These are phyloP conservation scores for Naganishia friedmannii DNA, from an alignment of 768 basidiomycete genomes.

Conservation along the genomic window DNA sequence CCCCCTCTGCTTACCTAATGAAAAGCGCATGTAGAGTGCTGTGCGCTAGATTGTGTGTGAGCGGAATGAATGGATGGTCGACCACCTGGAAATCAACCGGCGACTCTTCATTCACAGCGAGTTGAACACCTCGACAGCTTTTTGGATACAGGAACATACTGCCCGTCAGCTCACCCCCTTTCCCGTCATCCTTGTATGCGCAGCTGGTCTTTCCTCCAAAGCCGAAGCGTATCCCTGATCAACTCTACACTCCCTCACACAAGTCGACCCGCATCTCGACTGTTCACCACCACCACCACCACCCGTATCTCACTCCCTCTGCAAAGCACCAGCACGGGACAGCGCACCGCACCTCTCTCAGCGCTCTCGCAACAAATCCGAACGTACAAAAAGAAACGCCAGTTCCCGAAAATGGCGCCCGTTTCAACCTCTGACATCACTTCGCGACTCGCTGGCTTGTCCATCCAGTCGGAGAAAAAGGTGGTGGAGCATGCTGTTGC, in stretches of 20 bases:
- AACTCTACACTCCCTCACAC: not conserved
- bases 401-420: conserved; percentile 39
- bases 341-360: not conserved
- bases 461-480: conserved; percentile 36
- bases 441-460: conserved; percentile 37
- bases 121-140: too few relatives aligned
- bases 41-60: not conserved
- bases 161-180: not conserved
- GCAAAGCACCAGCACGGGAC: not conserved
- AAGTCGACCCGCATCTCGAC: conserved; percentile 1
- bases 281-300: not conserved
- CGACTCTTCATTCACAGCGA: too few relatives aligned
- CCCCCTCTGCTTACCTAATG: too few relatives aligned
- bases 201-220: conserved; percentile 6
- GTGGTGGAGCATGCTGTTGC: conserved; percentile 63
- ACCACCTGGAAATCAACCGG: too few relatives aligned
- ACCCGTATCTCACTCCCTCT: not conserved
- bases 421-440: conserved; percentile 40
- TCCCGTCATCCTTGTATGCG: conserved; percentile 10
- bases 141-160: too few relatives aligned
- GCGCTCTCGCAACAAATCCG: conserved; percentile 2
- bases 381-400: conserved; percentile 30
- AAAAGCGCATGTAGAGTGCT: too few relatives aligned
- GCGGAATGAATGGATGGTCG: not conserved
- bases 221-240: conserved; percentile 21